Evolutionary conservation across 352 stramenopile species (phyloP), one percentile per base, ranked within the genome.

Genomic region (Thalassiosira ordinaria): DNA sequence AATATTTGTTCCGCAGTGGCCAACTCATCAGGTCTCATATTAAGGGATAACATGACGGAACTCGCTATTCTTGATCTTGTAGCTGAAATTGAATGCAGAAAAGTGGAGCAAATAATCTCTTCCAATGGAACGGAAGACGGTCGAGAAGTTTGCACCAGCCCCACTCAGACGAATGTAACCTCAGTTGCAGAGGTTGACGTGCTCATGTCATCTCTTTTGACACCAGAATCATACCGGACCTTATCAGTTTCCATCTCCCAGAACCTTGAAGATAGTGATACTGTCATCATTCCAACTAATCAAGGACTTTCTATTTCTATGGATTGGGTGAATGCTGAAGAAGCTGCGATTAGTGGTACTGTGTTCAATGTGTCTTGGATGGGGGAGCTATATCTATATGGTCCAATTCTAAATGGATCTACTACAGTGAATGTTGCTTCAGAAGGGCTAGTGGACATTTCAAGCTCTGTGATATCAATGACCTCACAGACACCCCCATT

Each of bases 91-190:
- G 27, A 37, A n/a, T 68, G 59, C 39, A 52, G 59, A 20, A 68
- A 68, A 27, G 29, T 47, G 8, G 4, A 24, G 5, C 11, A 5
- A 29, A 13, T 68, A 18, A 39, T 35, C 14, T 13, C 22, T 44
- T 26, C 26, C 3, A 16, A 44, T 24, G n/a, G 52, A 62, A 13
- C 1, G 2, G 41, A 62, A 18, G 59, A 68, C 18, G 59, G 59
- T 9, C 39, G 59, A 26, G 39, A 68, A 55, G 59, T 27, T 7
- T 68, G 59, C 22, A 68, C 59, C 4, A 55, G 59, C 44, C 59
- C 55, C 7, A 24, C 59, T 56, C 24, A 20, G 6, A n/a, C n/a
- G n/a, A 47, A 47, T 47, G 16, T 47, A 47, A 16, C 37, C 9
- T 47, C 37, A 9, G 9, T 47, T 47, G 37, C 37, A 16, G 37